Percentiles rank a stretch among this genome's conserved stretches.
Conservation (phyloP, 2,329 filamentous ascomycete species). For the Metarhizium album region DNA sequence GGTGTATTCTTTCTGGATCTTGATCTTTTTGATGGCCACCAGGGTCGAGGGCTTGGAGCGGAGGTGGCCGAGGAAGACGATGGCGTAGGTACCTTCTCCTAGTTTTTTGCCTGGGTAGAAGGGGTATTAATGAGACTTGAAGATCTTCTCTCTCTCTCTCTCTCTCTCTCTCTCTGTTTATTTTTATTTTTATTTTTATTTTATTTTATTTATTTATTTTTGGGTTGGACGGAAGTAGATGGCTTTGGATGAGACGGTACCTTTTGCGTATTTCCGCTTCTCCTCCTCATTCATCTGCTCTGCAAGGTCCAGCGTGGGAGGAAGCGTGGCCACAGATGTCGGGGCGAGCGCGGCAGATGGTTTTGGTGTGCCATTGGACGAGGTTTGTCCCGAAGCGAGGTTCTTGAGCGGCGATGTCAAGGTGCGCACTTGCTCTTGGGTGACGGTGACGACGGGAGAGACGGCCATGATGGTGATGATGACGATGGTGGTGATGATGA, state of each 20-base stretch:
- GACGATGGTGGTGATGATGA: conserved; percentile 34
- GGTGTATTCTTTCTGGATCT: conserved; percentile 72
- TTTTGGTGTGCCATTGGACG: conserved; percentile 35
- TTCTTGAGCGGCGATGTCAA: conserved; percentile 35
- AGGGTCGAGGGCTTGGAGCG: conserved; percentile 58
- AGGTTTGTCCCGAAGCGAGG: conserved; percentile 24
- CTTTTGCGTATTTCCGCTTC: conserved; percentile 84
- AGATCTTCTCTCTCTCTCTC: too few species aligned
- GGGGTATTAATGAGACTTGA: too few species aligned
- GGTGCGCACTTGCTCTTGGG: conserved; percentile 20
- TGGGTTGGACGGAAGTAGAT: too few species aligned
- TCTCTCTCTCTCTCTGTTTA: too few species aligned
- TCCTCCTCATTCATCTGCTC: conserved; percentile 75
- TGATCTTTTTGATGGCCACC: conserved; percentile 92
- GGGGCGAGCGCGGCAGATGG: conserved; percentile 18
- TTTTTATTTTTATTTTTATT: too few species aligned
- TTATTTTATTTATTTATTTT: too few species aligned
- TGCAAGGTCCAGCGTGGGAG: conserved; percentile 46
- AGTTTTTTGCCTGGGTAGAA: conserved; percentile 62
- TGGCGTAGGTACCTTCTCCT: conserved; percentile 92
- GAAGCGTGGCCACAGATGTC: conserved; percentile 18
- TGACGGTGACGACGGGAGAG: conserved; percentile 32
- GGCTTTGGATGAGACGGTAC: conserved; percentile 34
- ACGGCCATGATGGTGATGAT: conserved; percentile 29
- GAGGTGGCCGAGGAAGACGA: conserved; percentile 83